phyloP scores from a whole-genome alignment of 2,329 filamentous ascomycete genomes.

The Neurospora sp. region DNA sequence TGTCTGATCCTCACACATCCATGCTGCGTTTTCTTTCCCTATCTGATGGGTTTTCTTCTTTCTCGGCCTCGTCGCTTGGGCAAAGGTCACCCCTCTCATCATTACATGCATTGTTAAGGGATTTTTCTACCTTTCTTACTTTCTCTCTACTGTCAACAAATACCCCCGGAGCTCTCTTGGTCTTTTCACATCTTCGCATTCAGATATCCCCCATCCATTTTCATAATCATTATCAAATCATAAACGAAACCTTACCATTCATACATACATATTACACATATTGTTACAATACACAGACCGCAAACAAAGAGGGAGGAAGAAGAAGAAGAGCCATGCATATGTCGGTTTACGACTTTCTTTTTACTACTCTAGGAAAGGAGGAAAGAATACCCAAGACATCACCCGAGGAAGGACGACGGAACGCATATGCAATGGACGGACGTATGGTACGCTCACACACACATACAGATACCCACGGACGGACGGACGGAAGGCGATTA shows the following conservation, averaged over 20 bases:
- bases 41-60: neutral
- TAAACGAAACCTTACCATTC: neutral
- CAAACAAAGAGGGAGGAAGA: neutral
- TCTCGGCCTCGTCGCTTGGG: neutral
- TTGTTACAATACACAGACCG: neutral
- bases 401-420: neutral
- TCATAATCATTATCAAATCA: neutral
- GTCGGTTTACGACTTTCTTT: neutral
- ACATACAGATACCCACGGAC: neutral
- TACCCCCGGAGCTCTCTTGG: neutral
- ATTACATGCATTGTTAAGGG: neutral
- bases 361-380: neutral
- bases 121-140: neutral
- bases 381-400: neutral
- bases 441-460: neutral
- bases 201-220: neutral
- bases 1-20: neutral
- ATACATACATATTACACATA: neutral
- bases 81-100: neutral
- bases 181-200: neutral
- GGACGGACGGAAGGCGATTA: neutral
- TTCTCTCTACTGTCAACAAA: neutral
- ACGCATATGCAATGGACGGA: neutral
- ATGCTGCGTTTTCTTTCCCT: neutral
- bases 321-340: neutral